Base-by-base conservation (phyloP, 2,329 filamentous ascomycete genomes). In the Diplocarpon mali region DNA sequence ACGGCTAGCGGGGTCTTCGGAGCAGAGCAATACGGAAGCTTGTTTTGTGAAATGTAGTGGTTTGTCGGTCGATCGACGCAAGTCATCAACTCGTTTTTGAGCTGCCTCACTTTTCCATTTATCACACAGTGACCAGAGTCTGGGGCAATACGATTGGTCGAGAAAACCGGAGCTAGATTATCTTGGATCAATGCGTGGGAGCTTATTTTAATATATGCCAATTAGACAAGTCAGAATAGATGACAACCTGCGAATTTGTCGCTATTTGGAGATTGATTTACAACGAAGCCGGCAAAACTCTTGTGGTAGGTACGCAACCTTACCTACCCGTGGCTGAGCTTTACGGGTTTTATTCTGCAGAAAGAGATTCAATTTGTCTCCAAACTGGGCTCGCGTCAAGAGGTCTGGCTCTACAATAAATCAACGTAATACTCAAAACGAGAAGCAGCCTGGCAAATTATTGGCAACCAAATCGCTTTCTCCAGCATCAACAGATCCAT, bases 371-470 rank as follows among this genome's bases (percentile, higher is more conserved):
- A 2, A 65, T 84, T 28, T 80, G 84, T 51, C 64, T 85, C 13
- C 71, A 83, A 53, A 78, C 84, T 88, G 81, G 83, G 83, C 2
- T 68, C 71, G 1, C 72, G 73, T 10, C 83, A 88, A 59, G 84
- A 88, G 61, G 74, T 76, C 53, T 88, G 84, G 84, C 80, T 85
- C 63, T 83, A 83, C 60, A 69, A 70, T 37, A 65, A 69, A 35
- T 65, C 85, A 7, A 69, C 68, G 5, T 60, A 71, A 39, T 81
- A 78, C 1, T 67, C 73, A n/a, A 56, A 73, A 13, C 73, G 82
- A n/a, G 78, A 77, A 17, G 78, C 82, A 0, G 70, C 73, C 1
- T 88, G 83, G 83, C 70, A 83, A 34, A 60, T 88, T 14, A 71
- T 88, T 35, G 83, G 83, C 9, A 82, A 78, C 20, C 83, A 86